Conservation (phyloP, 345 rosid genomes). For the Citrus reticulata region DNA sequence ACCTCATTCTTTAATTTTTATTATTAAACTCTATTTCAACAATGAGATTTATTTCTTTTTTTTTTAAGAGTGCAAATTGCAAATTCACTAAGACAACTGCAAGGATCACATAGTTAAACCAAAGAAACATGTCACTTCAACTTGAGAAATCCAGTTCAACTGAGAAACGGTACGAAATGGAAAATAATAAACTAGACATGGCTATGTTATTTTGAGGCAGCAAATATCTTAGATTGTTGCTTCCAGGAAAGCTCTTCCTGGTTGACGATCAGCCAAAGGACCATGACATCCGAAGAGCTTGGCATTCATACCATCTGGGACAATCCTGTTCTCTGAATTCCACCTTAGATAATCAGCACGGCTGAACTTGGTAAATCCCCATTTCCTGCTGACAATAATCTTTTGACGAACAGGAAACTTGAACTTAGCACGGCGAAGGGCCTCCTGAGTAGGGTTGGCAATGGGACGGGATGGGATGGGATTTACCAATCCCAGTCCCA, state of each 20-base stretch:
- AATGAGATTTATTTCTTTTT: no score
- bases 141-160: background rate
- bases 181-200: background rate
- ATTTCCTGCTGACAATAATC: slow-evolving; percentile 61
- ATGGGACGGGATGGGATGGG: no score
- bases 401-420: slow-evolving; percentile 63
- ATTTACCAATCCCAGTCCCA: no score
- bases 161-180: background rate
- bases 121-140: background rate
- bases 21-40: no score
- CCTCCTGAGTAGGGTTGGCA: slow-evolving; percentile 34
- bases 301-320: slow-evolving; percentile 52
- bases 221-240: background rate
- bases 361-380: slow-evolving; percentile 57
- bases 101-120: background rate
- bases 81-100: background rate
- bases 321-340: slow-evolving; percentile 42
- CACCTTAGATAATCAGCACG: slow-evolving; percentile 44
- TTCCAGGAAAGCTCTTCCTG: slow-evolving; percentile 10
- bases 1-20: no score
- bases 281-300: slow-evolving; percentile 26
- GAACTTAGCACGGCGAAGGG: slow-evolving; percentile 55
- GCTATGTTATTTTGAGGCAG: background rate
- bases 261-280: slow-evolving; percentile 11
- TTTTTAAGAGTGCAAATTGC: background rate